Evolutionary conservation across 768 basidiomycete genomes (phyloP), one percentile per base, ranked within the genome.

Genomic region (Psilocybe sp.): DNA sequence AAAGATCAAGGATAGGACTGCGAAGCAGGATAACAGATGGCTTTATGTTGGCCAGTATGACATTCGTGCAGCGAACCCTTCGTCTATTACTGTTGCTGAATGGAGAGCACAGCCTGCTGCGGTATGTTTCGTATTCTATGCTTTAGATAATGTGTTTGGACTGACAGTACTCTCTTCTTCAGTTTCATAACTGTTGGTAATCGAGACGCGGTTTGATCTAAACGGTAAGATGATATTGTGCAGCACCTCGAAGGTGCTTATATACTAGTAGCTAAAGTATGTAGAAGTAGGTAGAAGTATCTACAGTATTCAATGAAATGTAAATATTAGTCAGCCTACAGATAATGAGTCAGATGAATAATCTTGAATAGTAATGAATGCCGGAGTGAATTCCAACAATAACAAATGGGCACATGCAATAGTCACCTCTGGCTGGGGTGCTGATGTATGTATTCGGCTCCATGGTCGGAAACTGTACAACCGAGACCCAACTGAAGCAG

Each of bases 41-140:
- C 60, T 62, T n/a, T 70, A 68, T 44, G 46, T 64, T 49, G 69
- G 69, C 0, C 55, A 64, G 40, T 72, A 72, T 40, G 51, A 58
- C 20, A 2, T 51, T 0, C 44, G 14, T 0, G 0, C 46, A 1
- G 48, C 48, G 4, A 37, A 15, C 9, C 50, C 56, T 1, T 38
- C 45, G 1, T 46, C 57, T 1, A 47, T 72, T 35, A 64, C 61
- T 0, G 42, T 51, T 4, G 47, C 54, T 42, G 68, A 70, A 53
- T 71, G 68, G 66, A 33, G 38, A 13, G 20, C n/a, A 10, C 60
- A 61, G 15, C 38, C 49, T 12, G 13, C 32, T 0, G 40, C 35
- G 20, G 59, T 60, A 46, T 13, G 31, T 35, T 4, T 38, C 36
- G 3, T 11, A 16, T 18, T 19, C 31, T 19, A 40, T n/a, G 23